Evolutionary conservation across 2,329 filamentous ascomycete species (phyloP), one percentile per base, ranked within the genome.

Genomic region (Xylaria sp.): DNA sequence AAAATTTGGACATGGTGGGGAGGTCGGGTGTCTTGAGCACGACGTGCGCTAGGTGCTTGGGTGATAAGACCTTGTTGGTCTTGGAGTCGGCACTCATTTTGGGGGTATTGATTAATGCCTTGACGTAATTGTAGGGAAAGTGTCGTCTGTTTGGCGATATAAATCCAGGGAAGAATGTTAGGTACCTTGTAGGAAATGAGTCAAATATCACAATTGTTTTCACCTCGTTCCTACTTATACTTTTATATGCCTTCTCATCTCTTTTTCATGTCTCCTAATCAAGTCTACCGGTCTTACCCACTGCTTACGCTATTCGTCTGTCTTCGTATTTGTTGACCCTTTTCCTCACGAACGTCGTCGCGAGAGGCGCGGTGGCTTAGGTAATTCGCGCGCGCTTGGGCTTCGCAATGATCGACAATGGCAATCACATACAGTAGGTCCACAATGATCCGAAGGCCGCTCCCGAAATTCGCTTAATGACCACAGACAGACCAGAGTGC

Each of bases 1-100:
- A 80, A 64, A 75, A 81, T 4, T 71, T 63, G 2, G 74, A 57
- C 73, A 80, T 74, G 15, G 63, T 31, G 35, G 69, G 53, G 51
- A 74, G 68, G 15, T 75, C 70, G 2, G 63, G 43, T 7, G 71
- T 72, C 35, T 65, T 60, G 9, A 73, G 64, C 33, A 73, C 71
- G 17, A 73, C 49, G 49, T 73, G 71, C n/a, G 69, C 70, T 40
- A 73, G 35, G 21, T 19, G 17, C 17, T 63, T 56, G 4, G 71
- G 71, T 43, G 70, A 69, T 2, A 73, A 28, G 25, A 70, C 68
- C 53, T 71, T 73, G 49, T 43, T 57, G 12, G 64, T 21, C 14
- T 42, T 50, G 15, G 65, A 61, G 38, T 59, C 19, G 51, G 42
- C 46, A 3, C 55, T 58, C 70, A 72, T 72, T 45, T 19, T 69